Percentiles rank a stretch among this genome's conserved stretches.
Evolutionary conservation across 805 yeast species (phyloP).

Genomic region (Candida railenensis): DNA sequence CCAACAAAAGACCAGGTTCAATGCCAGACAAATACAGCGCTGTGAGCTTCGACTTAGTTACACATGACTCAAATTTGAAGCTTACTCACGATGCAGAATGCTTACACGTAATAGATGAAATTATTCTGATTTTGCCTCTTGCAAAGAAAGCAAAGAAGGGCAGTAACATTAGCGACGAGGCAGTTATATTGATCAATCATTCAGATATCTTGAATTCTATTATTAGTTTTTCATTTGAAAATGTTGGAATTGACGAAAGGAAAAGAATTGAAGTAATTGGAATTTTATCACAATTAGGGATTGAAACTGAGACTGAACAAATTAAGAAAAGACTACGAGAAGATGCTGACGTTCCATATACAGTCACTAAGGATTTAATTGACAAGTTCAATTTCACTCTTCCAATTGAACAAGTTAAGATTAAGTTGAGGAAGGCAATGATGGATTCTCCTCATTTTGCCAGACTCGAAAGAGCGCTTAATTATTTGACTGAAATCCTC

Average conservation of each 20-base stretch:
- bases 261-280: slow-evolving; percentile 68
- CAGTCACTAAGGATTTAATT: slow-evolving; percentile 78
- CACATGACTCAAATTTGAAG: slow-evolving; percentile 43
- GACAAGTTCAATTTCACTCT: slow-evolving; percentile 70
- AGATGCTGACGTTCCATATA: slow-evolving; percentile 75
- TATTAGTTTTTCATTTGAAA: slow-evolving; percentile 66
- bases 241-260: slow-evolving; percentile 61
- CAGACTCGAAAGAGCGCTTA: slow-evolving; percentile 61
- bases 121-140: slow-evolving; percentile 21
- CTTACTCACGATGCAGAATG: slow-evolving; percentile 83
- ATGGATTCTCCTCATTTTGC: slow-evolving; percentile 65
- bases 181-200: slow-evolving; percentile 67
- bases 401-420: slow-evolving; percentile 63
- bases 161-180: neutral
- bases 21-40: slow-evolving; percentile 80
- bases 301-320: slow-evolving; percentile 62
- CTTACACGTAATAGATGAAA: slow-evolving; percentile 76
- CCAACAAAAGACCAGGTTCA: slow-evolving; percentile 51
- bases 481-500: slow-evolving; percentile 60
- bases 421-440: slow-evolving; percentile 66
- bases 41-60: slow-evolving; percentile 80
- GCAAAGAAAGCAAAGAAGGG: neutral
- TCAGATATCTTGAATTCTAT: slow-evolving; percentile 73
- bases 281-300: slow-evolving; percentile 73
- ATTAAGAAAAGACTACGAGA: slow-evolving; percentile 40